Conservation (phyloP, 169 alveolate species). For the Plasmodium yoelii region DNA sequence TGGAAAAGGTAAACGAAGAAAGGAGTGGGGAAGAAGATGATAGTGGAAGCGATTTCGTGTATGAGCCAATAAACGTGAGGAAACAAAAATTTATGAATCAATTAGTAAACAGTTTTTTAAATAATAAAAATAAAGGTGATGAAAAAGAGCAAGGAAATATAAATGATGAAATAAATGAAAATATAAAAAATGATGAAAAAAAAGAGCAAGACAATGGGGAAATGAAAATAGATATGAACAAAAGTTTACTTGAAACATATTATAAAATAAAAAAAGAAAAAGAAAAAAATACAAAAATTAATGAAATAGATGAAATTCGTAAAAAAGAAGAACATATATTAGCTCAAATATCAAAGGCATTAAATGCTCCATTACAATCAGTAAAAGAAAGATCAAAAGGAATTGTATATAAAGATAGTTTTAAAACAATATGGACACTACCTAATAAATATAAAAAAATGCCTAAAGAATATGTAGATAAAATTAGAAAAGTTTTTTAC, state of each 20-base stretch:
- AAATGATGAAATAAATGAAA: constrained; percentile 35
- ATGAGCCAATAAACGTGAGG: constrained; percentile 63
- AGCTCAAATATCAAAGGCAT: constrained; percentile 76
- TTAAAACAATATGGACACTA: constrained; percentile 80
- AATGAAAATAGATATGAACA: constrained; percentile 7
- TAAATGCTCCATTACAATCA: constrained; percentile 78
- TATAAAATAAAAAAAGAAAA: constrained; percentile 42
- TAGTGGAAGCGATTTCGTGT: constrained; percentile 36
- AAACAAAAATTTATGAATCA: constrained; percentile 59
- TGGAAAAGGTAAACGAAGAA: not conserved
- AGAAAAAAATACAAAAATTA: constrained; percentile 39
- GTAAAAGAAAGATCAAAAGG: constrained; percentile 84
- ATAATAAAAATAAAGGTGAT: constrained; percentile 25
- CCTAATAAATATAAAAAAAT: constrained; percentile 81
- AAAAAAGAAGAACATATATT: constrained; percentile 66
- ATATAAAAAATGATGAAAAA: not conserved
- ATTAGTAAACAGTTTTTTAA: constrained; percentile 62
- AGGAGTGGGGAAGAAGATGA: constrained; percentile 24
- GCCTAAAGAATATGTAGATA: constrained; percentile 75
- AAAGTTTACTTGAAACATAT: constrained; percentile 69
- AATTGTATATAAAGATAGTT: constrained; percentile 63
- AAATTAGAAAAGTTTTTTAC: constrained; percentile 82
- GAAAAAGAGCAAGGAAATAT: constrained; percentile 10
- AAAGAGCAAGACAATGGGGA: constrained; percentile 4
- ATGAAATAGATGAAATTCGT: constrained; percentile 67